These are phyloP conservation scores for Lipomyces orientalis DNA, from an alignment of 805 yeast genomes.

Conservation along the genomic window DNA sequence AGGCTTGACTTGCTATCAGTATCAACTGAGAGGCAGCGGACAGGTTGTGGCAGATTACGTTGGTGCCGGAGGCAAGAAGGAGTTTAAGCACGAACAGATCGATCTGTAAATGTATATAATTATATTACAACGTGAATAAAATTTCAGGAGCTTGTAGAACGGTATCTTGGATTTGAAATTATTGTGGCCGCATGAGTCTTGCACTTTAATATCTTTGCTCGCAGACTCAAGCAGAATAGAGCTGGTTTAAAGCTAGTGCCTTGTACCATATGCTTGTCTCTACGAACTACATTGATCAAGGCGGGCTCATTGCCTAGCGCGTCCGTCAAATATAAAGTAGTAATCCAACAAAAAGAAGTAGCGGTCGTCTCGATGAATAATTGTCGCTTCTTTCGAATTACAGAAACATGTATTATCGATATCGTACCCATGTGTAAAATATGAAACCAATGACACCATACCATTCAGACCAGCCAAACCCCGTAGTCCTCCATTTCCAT, in stretches of 20 bases:
- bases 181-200: background rate
- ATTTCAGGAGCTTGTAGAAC: background rate
- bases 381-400: background rate
- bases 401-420: constrained; percentile 3
- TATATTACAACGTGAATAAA: background rate
- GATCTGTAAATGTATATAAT: background rate
- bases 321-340: no score
- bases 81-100: constrained; percentile 63
- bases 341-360: background rate
- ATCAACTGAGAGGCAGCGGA: constrained; percentile 89
- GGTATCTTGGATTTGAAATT: background rate
- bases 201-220: background rate
- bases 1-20: constrained; percentile 94
- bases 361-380: background rate
- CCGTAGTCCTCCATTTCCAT: background rate
- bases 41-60: constrained; percentile 89
- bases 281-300: no score
- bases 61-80: constrained; percentile 88
- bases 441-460: background rate
- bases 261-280: no score
- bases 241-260: no score
- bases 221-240: no score
- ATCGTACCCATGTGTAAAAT: background rate
- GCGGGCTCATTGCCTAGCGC: no score
- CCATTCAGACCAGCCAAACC: background rate